phyloP scores from a whole-genome alignment of 805 yeast genomes.

The Lachancea lanzarotensis region DNA sequence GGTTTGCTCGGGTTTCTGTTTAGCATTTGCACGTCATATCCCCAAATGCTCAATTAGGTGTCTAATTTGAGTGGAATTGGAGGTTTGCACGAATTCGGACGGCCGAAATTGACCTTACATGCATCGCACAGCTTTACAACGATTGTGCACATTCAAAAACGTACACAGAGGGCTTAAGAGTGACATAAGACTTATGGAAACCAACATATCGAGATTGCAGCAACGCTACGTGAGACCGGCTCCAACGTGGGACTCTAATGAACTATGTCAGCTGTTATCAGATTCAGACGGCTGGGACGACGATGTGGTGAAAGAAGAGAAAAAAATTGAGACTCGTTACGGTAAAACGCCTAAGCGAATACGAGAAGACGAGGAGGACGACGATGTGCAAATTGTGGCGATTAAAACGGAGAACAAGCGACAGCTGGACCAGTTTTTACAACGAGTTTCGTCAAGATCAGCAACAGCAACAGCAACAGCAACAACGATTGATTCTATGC shows the following conservation, averaged over 20 bases:
- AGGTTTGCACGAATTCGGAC: background rate
- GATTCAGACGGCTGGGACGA: constrained; percentile 28
- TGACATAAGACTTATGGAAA: background rate
- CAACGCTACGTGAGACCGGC: background rate
- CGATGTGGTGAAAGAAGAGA: constrained; percentile 4
- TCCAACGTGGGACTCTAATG: constrained; percentile 4
- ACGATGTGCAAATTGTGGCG: background rate
- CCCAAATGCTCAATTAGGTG: background rate
- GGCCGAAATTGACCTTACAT: background rate
- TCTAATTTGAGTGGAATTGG: background rate
- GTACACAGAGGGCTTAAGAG: background rate
- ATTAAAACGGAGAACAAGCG: background rate
- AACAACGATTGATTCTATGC: background rate
- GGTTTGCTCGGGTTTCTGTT: too few species aligned
- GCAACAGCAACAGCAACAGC: background rate
- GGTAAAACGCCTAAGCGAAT: too few species aligned
- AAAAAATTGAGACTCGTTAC: background rate
- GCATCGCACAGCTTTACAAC: background rate
- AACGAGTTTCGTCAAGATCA: background rate
- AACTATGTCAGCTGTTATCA: constrained; percentile 18
- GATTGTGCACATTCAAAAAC: background rate
- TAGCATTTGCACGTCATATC: too few species aligned
- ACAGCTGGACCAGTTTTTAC: constrained; percentile 3
- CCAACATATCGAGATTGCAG: background rate
- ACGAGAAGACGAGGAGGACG: background rate